Conservation (phyloP, 2,329 filamentous ascomycete genomes). For the Beauveria sp. region DNA sequence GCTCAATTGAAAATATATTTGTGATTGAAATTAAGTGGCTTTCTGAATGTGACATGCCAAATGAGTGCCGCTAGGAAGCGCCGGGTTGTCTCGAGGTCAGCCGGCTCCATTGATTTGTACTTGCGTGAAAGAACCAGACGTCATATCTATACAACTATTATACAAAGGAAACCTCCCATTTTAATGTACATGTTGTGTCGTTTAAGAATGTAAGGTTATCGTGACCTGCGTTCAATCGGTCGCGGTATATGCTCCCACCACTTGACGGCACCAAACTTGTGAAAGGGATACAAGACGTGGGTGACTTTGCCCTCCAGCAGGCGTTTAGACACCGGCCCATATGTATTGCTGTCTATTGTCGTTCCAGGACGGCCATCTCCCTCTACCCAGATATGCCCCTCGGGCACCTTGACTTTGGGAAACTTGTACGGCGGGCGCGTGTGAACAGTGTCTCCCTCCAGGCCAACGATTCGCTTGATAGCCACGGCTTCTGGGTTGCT, state of each 20-base stretch:
- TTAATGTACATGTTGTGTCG: neutral
- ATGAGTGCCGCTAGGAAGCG: too few relatives aligned
- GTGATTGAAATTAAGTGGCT: neutral
- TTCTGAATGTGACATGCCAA: too few relatives aligned
- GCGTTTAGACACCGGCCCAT: slow-evolving; percentile 72
- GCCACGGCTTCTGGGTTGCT: slow-evolving; percentile 58
- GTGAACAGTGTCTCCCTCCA: slow-evolving; percentile 70
- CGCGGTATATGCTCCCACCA: slow-evolving; percentile 45
- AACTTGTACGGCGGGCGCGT: slow-evolving; percentile 55
- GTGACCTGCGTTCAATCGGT: neutral
- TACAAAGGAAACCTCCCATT: neutral
- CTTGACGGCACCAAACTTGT: slow-evolving; percentile 47
- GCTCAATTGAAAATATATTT: neutral
- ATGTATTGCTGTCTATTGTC: slow-evolving; percentile 79
- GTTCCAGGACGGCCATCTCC: slow-evolving; percentile 69
- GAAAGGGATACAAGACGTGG: slow-evolving; percentile 62
- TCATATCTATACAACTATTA: neutral
- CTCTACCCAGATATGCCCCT: slow-evolving; percentile 90
- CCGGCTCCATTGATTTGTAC: neutral
- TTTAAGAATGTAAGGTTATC: neutral
- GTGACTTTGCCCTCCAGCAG: slow-evolving; percentile 70
- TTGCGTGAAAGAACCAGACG: neutral
- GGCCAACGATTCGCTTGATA: slow-evolving; percentile 75
- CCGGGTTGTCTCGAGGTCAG: too few relatives aligned
- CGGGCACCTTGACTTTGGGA: slow-evolving; percentile 57